Percentiles rank a stretch among this genome's conserved stretches.
Conservation (phyloP, 1,284 basidiomycete species). For the Rhodotorula sp. region DNA sequence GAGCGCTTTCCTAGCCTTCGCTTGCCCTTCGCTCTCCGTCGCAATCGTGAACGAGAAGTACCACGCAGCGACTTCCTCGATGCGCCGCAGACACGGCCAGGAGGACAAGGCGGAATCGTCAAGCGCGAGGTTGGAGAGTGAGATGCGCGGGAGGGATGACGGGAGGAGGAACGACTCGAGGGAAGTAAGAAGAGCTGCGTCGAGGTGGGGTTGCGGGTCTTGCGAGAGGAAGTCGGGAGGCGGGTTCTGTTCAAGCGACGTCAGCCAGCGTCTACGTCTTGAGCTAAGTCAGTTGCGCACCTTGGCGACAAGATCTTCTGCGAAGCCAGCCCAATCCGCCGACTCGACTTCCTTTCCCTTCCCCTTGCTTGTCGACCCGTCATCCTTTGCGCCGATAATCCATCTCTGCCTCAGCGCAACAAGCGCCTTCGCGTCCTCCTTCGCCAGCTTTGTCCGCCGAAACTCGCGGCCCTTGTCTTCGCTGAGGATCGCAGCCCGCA, state of each 20-base stretch:
- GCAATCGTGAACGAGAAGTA: conserved; percentile 13
- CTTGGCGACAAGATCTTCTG: not conserved
- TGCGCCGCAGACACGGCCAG: not conserved
- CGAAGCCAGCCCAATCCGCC: conserved; percentile 12
- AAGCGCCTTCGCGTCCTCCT: conserved; percentile 31
- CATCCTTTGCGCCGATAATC: not conserved
- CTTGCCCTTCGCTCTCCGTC: not conserved
- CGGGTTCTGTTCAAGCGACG: conserved; percentile 11
- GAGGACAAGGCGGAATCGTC: not conserved
- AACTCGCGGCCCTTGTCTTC: conserved; percentile 6
- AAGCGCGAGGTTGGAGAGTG: conserved; percentile 15
- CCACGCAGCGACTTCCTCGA: conserved; percentile 16
- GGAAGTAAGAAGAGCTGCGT: conserved; percentile 11
- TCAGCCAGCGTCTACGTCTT: too few species aligned
- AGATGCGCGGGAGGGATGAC: conserved; percentile 19
- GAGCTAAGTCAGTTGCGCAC: not conserved
- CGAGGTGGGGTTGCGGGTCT: not conserved
- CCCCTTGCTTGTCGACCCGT: conserved; percentile 3
- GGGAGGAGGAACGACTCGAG: conserved; percentile 30
- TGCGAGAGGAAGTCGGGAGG: conserved; percentile 1
- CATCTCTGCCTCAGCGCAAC: conserved; percentile 26
- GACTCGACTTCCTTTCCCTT: conserved; percentile 14
- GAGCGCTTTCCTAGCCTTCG: not conserved
- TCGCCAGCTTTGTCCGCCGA: not conserved
- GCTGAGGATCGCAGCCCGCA: not conserved